Percentiles rank a stretch among this genome's conserved stretches.
These are phyloP conservation scores for Bifiguratus adelaidae DNA, from an alignment of 192 early-diverging fungal genomes.

Conservation along the genomic window DNA sequence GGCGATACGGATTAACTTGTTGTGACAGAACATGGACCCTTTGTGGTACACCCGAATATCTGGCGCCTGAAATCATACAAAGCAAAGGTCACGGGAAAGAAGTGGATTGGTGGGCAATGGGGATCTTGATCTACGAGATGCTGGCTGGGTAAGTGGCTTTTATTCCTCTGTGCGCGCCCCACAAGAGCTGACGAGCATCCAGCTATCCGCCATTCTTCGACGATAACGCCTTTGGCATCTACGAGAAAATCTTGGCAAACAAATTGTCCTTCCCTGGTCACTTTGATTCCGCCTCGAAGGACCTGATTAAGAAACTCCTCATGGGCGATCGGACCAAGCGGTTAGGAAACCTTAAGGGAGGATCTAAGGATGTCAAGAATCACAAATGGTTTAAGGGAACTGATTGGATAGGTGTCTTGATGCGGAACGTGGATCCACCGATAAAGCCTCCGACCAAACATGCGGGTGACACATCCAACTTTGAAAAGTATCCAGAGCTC, in stretches of 20 bases:
- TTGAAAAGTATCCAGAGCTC: conserved; percentile 27
- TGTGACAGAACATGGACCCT: conserved; percentile 86
- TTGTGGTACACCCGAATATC: conserved; percentile 83
- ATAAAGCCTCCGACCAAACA: too few species aligned
- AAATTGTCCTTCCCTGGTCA: conserved; percentile 63
- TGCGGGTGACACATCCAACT: conserved; percentile 19
- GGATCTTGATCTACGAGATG: conserved; percentile 86
- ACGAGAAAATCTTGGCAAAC: conserved; percentile 79
- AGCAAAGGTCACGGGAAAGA: conserved; percentile 78
- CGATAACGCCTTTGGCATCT: conserved; percentile 80
- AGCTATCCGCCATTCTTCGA: conserved; percentile 74
- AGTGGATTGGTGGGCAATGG: conserved; percentile 87
- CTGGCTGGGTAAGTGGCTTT: conserved; percentile 45
- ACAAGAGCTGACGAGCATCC: neutral
- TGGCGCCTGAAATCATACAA: conserved; percentile 83
- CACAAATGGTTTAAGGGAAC: conserved; percentile 77
- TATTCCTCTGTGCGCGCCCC: neutral
- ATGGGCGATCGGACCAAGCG: conserved; percentile 73
- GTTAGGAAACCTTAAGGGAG: conserved; percentile 73
- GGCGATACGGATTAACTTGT: neutral
- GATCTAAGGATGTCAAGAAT: conserved; percentile 66
- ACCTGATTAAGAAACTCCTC: conserved; percentile 63
- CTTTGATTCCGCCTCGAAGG: conserved; percentile 57
- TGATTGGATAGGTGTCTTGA: too few species aligned
- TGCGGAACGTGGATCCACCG: conserved; percentile 43